Evolutionary conservation across 345 rosid genomes (phyloP).

Genomic region (Limnanthes douglasii): DNA sequence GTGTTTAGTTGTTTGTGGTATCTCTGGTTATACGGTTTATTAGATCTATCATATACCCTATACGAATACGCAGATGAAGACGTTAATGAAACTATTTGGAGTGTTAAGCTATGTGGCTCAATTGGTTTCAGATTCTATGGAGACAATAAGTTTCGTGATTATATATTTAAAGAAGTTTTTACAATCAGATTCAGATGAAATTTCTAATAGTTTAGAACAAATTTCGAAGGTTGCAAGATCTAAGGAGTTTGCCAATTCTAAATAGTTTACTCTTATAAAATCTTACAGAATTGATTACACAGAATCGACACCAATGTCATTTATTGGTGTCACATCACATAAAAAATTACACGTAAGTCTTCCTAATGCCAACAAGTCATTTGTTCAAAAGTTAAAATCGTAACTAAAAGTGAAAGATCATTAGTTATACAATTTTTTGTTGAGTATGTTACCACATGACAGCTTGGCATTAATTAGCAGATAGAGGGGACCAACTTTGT

Average conservation of each 20-base stretch:
- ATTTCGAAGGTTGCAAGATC: constrained; percentile 63
- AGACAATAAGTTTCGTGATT: constrained; percentile 36
- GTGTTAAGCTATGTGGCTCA: constrained; percentile 52
- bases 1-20: constrained; percentile 37
- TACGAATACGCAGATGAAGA: constrained; percentile 40
- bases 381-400: too few relatives aligned
- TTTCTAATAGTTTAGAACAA: constrained; percentile 81
- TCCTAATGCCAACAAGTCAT: too few relatives aligned
- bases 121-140: constrained; percentile 62
- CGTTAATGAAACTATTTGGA: constrained; percentile 34
- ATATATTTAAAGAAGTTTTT: constrained; percentile 57
- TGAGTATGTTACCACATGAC: too few relatives aligned
- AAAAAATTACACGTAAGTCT: too few relatives aligned
- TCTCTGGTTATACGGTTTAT: constrained; percentile 66
- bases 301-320: too few relatives aligned
- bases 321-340: too few relatives aligned
- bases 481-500: too few relatives aligned
- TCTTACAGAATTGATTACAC: too few relatives aligned
- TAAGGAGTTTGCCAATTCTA: constrained; percentile 44
- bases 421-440: too few relatives aligned
- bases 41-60: constrained; percentile 56
- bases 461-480: too few relatives aligned
- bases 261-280: too few relatives aligned
- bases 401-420: too few relatives aligned
- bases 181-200: constrained; percentile 55